Percentiles rank a stretch among this genome's conserved stretches.
Conservation (phyloP, 495 filamentous ascomycete genomes). For the Neurospora sp. region DNA sequence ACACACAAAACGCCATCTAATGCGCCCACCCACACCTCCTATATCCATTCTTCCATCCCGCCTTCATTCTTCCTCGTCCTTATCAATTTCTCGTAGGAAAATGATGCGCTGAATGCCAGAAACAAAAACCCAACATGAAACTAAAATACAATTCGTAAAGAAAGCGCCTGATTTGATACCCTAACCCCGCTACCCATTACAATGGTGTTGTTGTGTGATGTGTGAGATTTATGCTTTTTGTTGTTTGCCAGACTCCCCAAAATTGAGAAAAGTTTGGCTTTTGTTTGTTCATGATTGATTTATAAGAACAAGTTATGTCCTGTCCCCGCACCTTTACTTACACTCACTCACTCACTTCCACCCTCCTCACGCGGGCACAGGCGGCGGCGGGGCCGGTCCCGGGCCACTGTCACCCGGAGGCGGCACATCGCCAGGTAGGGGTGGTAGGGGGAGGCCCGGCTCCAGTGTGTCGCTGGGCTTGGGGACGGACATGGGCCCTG, state of each 20-base stretch:
- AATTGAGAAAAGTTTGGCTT: background rate
- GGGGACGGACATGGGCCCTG: constrained; percentile 37
- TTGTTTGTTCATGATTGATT: background rate
- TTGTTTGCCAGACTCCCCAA: background rate
- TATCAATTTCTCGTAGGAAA: background rate
- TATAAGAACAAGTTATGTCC: background rate
- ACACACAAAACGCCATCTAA: background rate
- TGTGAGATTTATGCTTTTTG: background rate
- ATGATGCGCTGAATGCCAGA: background rate
- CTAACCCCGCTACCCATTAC: background rate
- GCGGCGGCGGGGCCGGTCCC: constrained; percentile 10
- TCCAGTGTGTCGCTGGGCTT: constrained; percentile 20
- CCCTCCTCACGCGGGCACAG: constrained; percentile 5
- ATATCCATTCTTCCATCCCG: background rate
- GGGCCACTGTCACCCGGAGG: background rate
- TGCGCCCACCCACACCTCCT: background rate
- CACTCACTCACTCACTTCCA: background rate
- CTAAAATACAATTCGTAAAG: background rate
- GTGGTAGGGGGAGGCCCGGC: constrained; percentile 14
- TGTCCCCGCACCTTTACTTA: background rate
- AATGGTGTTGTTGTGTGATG: background rate
- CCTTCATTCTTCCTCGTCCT: background rate
- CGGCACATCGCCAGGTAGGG: constrained; percentile 1
- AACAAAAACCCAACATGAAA: background rate
- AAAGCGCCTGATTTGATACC: background rate